Evolutionary conservation across 768 basidiomycete species (phyloP).

Genomic region (Favolaschia claudopus): DNA sequence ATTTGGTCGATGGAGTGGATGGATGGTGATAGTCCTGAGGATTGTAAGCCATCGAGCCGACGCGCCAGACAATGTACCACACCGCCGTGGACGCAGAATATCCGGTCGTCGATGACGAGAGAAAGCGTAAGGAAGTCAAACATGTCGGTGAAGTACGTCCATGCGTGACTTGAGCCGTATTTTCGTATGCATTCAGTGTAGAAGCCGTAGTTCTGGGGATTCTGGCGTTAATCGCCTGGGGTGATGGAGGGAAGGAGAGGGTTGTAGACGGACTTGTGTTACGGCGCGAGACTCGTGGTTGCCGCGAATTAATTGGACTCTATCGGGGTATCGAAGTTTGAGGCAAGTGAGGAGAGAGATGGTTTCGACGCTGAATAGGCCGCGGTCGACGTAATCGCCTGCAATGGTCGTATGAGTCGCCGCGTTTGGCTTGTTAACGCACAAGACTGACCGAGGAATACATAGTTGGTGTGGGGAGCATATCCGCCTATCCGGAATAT

Average conservation of each 20-base stretch:
- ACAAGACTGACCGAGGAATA: slow-evolving; percentile 86
- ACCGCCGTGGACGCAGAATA: slow-evolving; percentile 99
- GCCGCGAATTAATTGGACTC: slow-evolving; percentile 95
- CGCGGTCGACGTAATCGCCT: slow-evolving; percentile 99
- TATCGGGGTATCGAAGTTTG: slow-evolving; percentile 95
- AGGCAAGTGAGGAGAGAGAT: slow-evolving; percentile 97
- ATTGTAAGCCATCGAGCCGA: slow-evolving; percentile 20
- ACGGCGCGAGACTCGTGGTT: slow-evolving; percentile 99
- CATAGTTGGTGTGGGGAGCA: slow-evolving; percentile 96
- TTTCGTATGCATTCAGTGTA: slow-evolving; percentile 98
- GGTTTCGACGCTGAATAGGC: slow-evolving; percentile 97
- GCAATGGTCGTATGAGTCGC: slow-evolving; percentile 27
- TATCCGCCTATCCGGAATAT: slow-evolving; percentile 99
- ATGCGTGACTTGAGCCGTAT: slow-evolving; percentile 94
- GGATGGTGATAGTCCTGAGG: slow-evolving; percentile 89
- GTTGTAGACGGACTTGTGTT: slow-evolving; percentile 78
- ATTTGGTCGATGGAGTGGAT: slow-evolving; percentile 99
- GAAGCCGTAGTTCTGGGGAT: slow-evolving; percentile 91
- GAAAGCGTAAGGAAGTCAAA: slow-evolving; percentile 98
- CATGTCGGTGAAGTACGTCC: slow-evolving; percentile 99
- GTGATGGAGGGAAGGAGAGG: slow-evolving; percentile 25
- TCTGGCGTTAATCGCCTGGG: slow-evolving; percentile 37
- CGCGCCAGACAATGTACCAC: slow-evolving; percentile 28
- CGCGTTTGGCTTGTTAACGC: background rate
- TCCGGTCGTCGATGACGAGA: slow-evolving; percentile 97